These are phyloP conservation scores for Aulographum hederae DNA, from an alignment of 2,329 filamentous ascomycete genomes.

Conservation along the genomic window DNA sequence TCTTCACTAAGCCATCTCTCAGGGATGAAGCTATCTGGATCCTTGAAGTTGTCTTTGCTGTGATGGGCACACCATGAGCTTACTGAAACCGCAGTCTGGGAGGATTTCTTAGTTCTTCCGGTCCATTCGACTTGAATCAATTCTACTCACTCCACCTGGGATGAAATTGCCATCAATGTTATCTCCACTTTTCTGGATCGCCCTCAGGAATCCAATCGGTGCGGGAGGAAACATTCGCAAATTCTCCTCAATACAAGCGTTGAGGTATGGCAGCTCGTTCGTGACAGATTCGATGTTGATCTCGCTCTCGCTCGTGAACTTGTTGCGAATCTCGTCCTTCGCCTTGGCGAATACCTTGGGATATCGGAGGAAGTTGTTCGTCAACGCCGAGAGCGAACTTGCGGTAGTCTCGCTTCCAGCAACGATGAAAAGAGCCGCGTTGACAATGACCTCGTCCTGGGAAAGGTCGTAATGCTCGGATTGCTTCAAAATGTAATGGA, in stretches of 20 bases:
- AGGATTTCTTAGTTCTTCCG: background rate
- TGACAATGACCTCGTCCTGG: conserved; percentile 5
- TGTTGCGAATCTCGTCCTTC: conserved; percentile 4
- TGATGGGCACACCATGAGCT: conserved; percentile 2
- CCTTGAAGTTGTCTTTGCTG: conserved; percentile 12
- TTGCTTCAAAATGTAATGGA: conserved; percentile 1
- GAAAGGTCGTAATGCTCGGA: conserved; percentile 4
- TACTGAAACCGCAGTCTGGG: background rate
- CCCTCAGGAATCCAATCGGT: conserved; percentile 2
- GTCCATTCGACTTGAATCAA: background rate
- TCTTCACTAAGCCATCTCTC: conserved; percentile 15
- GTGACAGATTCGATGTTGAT: background rate
- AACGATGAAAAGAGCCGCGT: conserved; percentile 5
- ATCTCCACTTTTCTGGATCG: conserved; percentile 2
- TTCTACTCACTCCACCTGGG: conserved; percentile 1
- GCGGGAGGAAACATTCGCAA: conserved; percentile 1
- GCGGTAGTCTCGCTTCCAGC: conserved; percentile 5
- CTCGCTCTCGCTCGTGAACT: conserved; percentile 2
- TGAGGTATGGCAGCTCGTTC: background rate
- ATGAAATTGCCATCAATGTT: conserved; percentile 3
- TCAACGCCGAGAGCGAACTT: background rate
- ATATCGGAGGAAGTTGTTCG: conserved; percentile 3
- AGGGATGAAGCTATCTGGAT: conserved; percentile 15
- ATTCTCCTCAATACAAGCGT: conserved; percentile 1
- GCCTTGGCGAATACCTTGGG: conserved; percentile 1